Evolutionary conservation across 306 rosid genomes (phyloP).

Genomic region (Quillaja saponaria): DNA sequence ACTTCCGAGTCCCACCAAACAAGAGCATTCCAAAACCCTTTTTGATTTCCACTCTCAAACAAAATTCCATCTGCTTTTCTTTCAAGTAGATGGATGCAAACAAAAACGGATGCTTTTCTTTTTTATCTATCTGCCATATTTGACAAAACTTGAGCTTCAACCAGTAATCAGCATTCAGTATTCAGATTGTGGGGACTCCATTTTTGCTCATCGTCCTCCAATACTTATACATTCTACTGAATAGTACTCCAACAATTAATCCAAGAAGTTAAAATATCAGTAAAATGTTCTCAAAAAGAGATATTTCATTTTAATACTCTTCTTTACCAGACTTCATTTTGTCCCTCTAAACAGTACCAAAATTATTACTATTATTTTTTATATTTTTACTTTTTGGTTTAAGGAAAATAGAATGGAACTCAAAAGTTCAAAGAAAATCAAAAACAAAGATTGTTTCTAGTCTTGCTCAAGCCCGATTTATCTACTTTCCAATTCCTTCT

Average conservation of each 20-base stretch:
- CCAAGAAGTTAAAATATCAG: too few species aligned
- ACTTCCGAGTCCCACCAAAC: neutral
- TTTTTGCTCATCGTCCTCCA: too few species aligned
- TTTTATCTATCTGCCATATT: neutral
- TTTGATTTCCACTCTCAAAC: constrained; percentile 5
- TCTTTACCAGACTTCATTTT: constrained; percentile 9
- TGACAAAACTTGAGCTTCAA: constrained; percentile 18
- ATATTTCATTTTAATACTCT: neutral
- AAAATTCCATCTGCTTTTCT: constrained; percentile 2
- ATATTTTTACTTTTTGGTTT: constrained; percentile 5
- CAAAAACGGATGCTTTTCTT: constrained; percentile 42
- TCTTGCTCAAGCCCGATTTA: neutral
- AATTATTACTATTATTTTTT: constrained; percentile 43
- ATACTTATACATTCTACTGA: too few species aligned
- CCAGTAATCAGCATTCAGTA: neutral
- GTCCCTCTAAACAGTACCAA: constrained; percentile 50
- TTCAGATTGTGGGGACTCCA: neutral
- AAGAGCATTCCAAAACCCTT: neutral
- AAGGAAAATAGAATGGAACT: constrained; percentile 7
- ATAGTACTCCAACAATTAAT: too few species aligned
- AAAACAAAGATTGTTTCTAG: constrained; percentile 19
- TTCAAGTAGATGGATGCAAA: constrained; percentile 27
- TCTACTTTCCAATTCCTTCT: neutral
- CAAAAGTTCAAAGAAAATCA: neutral
- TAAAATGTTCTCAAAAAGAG: neutral